Percentiles rank a stretch among this genome's conserved stretches.
Evolutionary conservation across 495 filamentous ascomycete genomes (phyloP).

Genomic region (Terfezia boudieri): DNA sequence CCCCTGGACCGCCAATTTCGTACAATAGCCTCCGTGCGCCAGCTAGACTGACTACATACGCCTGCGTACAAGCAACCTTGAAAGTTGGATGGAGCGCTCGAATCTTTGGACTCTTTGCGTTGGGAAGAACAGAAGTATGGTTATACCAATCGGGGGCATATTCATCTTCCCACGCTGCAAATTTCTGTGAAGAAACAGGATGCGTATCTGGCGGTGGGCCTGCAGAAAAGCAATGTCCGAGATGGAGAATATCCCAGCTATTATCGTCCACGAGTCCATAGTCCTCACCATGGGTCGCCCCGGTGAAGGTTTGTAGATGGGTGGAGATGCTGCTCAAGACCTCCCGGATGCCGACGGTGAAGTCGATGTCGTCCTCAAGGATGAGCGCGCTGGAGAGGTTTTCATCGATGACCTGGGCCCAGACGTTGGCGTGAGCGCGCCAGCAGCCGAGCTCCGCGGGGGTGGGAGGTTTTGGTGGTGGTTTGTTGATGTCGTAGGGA

Average conservation of each 20-base stretch:
- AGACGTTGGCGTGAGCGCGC: conserved; percentile 13
- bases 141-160: too few species aligned
- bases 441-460: conserved; percentile 1
- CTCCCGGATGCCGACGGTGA: conserved; percentile 22
- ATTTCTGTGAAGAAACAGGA: too few species aligned
- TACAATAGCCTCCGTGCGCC: too few species aligned
- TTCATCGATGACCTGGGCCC: conserved; percentile 16
- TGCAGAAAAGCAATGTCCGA: conserved; percentile 20
- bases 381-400: conserved; percentile 23
- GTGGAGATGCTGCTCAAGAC: conserved; percentile 6
- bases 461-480: background rate
- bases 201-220: too few species aligned
- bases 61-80: too few species aligned
- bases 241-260: conserved; percentile 24
- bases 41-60: too few species aligned
- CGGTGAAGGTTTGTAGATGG: conserved; percentile 5
- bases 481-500: background rate
- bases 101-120: too few species aligned
- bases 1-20: too few species aligned
- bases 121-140: too few species aligned
- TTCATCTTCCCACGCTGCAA: too few species aligned
- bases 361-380: conserved; percentile 28
- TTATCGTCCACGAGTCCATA: conserved; percentile 16
- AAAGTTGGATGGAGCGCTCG: too few species aligned
- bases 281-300: background rate